Conservation (phyloP, 306 rosid species). For the Corylus americana region DNA sequence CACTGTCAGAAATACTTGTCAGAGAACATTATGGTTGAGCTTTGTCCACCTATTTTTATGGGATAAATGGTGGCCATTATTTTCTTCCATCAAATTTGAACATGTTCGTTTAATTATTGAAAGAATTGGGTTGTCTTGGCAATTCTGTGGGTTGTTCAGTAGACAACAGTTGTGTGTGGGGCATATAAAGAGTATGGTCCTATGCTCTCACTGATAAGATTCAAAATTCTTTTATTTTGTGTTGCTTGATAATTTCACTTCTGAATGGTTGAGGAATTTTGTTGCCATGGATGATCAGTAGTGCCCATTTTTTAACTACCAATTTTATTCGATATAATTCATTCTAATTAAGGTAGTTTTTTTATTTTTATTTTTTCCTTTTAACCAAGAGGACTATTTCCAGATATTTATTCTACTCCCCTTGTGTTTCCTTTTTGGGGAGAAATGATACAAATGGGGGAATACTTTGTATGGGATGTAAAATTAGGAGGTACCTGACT, state of each 20-base stretch:
- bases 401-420: neutral
- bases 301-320: constrained; percentile 1
- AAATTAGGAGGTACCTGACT: neutral
- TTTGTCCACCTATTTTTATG: constrained; percentile 15
- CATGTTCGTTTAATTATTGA: constrained; percentile 31
- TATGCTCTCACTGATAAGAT: constrained; percentile 13
- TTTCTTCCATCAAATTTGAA: constrained; percentile 28
- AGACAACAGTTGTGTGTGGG: constrained; percentile 44
- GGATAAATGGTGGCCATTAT: constrained; percentile 27
- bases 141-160: constrained; percentile 28
- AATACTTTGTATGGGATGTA: neutral
- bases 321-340: neutral
- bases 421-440: neutral
- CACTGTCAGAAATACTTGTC: neutral
- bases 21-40: neutral
- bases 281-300: neutral
- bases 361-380: neutral
- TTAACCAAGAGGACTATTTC: neutral
- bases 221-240: constrained; percentile 3
- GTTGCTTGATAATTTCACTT: constrained; percentile 20
- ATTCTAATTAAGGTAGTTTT: neutral
- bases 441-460: neutral
- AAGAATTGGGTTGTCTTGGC: constrained; percentile 29
- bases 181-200: constrained; percentile 36
- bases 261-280: constrained; percentile 11